phyloP scores from a whole-genome alignment of 2,329 filamentous ascomycete genomes.

The Sordariomycetes sp. region DNA sequence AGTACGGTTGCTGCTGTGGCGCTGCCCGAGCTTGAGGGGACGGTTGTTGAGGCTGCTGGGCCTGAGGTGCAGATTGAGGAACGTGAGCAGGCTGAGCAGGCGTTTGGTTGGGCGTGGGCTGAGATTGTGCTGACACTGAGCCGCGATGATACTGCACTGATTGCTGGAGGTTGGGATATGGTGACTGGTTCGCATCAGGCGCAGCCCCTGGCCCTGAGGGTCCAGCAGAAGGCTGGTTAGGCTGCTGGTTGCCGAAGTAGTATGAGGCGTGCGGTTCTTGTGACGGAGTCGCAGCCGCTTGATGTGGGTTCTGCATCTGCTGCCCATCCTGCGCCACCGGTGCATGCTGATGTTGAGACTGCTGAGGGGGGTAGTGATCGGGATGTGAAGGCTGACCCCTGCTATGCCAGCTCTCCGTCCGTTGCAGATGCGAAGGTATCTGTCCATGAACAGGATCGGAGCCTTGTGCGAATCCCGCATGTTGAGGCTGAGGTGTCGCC shows the following conservation, averaged over 20 bases:
- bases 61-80: conserved; percentile 18
- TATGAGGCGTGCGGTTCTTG: conserved; percentile 47
- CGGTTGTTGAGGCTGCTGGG: conserved; percentile 10
- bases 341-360: conserved; percentile 12
- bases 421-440: conserved; percentile 36
- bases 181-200: conserved; percentile 34
- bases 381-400: conserved; percentile 24
- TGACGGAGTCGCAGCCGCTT: conserved; percentile 15
- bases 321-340: conserved; percentile 16
- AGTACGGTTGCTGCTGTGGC: conserved; percentile 23
- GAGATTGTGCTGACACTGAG: conserved; percentile 24
- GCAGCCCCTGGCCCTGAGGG: conserved; percentile 27
- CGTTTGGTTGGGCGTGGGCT: conserved; percentile 19
- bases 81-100: conserved; percentile 20
- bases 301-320: conserved; percentile 18
- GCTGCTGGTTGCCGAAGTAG: conserved; percentile 41
- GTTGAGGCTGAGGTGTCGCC: conserved; percentile 29
- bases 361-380: conserved; percentile 9
- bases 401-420: conserved; percentile 42
- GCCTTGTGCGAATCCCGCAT: conserved; percentile 30
- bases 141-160: conserved; percentile 33
- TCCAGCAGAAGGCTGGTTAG: conserved; percentile 18
- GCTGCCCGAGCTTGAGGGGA: conserved; percentile 13
- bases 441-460: conserved; percentile 29
- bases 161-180: conserved; percentile 44